These are phyloP conservation scores for Beauveria australis DNA, from an alignment of 2,329 filamentous ascomycete species.

Conservation along the genomic window DNA sequence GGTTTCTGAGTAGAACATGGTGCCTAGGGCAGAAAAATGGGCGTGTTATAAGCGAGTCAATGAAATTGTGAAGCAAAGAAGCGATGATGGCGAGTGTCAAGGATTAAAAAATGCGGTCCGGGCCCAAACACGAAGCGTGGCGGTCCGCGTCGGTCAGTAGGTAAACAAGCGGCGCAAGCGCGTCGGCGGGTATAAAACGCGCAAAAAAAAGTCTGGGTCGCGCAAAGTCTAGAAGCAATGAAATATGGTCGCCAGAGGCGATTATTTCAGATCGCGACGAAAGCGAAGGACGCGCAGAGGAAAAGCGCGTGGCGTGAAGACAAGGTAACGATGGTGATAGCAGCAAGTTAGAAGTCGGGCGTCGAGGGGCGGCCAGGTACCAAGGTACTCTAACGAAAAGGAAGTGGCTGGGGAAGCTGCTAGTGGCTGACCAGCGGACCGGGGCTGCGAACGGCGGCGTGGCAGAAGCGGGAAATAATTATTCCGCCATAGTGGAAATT, in stretches of 20 bases:
- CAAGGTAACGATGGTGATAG: slow-evolving; percentile 16
- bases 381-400: slow-evolving; percentile 23
- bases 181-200: slow-evolving; percentile 7
- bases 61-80: neutral
- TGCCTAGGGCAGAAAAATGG: slow-evolving; percentile 19
- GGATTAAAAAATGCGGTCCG: neutral
- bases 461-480: neutral
- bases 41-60: neutral
- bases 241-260: slow-evolving; percentile 17
- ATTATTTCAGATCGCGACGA: slow-evolving; percentile 19
- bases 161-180: slow-evolving; percentile 12
- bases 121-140: slow-evolving; percentile 8
- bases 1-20: slow-evolving; percentile 97
- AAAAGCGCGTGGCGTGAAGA: slow-evolving; percentile 15
- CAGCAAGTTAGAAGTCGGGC: slow-evolving; percentile 15
- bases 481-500: neutral
- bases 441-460: slow-evolving; percentile 8
- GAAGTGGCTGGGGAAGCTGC: slow-evolving; percentile 29
- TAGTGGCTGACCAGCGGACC: slow-evolving; percentile 10
- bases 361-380: slow-evolving; percentile 21
- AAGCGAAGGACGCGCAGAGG: slow-evolving; percentile 15
- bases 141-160: slow-evolving; percentile 10
- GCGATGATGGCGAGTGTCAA: neutral
- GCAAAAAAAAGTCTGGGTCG: slow-evolving; percentile 1
- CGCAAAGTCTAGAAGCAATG: slow-evolving; percentile 6